These are phyloP conservation scores for Cymbopogon citratus DNA, from an alignment of 176 grass and related monocot genomes.

Conservation along the genomic window DNA sequence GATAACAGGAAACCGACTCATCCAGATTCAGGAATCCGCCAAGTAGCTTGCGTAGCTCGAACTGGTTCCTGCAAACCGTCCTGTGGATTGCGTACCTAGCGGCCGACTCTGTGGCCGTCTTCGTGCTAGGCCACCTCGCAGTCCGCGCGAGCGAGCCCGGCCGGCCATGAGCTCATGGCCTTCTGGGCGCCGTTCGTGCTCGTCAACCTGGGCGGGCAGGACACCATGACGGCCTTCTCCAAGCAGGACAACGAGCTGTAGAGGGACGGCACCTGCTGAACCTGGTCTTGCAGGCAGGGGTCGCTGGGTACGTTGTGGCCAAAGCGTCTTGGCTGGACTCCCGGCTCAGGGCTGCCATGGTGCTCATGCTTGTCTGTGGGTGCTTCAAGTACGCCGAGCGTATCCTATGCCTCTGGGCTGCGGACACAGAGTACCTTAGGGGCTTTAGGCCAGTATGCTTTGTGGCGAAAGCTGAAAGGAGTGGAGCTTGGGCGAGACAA, in stretches of 20 bases:
- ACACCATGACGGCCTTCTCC: background rate
- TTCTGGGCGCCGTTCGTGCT: no score
- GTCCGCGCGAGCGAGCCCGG: no score
- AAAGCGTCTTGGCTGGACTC: background rate
- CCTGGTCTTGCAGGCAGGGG: background rate
- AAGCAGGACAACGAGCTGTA: background rate
- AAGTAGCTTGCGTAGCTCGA: no score
- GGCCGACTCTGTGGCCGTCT: background rate
- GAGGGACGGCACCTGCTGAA: background rate
- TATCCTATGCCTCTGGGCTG: accelerated
- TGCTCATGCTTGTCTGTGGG: background rate
- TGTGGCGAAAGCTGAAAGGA: no score
- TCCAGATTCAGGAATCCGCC: no score
- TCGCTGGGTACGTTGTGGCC: background rate
- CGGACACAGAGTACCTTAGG: background rate
- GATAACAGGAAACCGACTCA: no score
- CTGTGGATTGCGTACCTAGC: background rate
- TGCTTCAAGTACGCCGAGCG: background rate
- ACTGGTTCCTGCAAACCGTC: accelerated
- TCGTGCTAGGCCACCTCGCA: background rate
- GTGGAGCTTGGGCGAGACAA: no score
- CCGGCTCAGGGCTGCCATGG: background rate
- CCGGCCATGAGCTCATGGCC: no score
- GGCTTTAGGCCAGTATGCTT: no score
- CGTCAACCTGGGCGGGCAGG: background rate